Conservation (phyloP, 2,329 filamentous ascomycete genomes). For the Clonostachys sp. region DNA sequence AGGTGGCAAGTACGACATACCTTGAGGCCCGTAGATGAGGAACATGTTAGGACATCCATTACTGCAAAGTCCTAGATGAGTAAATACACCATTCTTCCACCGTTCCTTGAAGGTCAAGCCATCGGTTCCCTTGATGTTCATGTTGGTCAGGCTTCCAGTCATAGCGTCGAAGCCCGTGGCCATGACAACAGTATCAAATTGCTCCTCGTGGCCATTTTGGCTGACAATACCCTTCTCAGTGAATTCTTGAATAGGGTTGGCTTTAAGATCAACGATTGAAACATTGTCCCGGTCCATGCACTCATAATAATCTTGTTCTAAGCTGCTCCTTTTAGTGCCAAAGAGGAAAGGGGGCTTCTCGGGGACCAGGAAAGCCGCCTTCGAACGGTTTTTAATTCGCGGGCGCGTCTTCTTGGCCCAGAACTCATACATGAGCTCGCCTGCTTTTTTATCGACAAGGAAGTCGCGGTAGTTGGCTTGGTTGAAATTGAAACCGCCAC, state of each 20-base stretch:
- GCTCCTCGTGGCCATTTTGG: conserved; percentile 19
- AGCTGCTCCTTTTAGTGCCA: background rate
- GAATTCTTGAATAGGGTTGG: conserved; percentile 31
- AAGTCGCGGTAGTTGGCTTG: background rate
- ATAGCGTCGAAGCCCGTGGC: conserved; percentile 36
- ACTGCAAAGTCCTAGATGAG: too few relatives aligned
- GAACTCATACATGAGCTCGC: background rate
- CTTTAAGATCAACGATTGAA: conserved; percentile 36
- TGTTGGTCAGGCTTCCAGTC: background rate
- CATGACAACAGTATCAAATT: conserved; percentile 28
- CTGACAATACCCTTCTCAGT: conserved; percentile 26
- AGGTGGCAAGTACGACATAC: too few relatives aligned
- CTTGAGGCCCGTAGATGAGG: too few relatives aligned
- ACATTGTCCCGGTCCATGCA: conserved; percentile 40
- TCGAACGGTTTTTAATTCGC: background rate
- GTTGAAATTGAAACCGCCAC: background rate
- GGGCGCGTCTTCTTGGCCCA: background rate
- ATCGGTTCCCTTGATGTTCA: background rate
- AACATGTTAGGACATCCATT: too few relatives aligned
- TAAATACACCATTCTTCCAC: too few relatives aligned
- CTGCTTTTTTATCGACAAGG: background rate
- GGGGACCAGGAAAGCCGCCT: background rate
- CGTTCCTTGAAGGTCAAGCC: too few relatives aligned
- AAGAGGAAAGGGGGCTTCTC: background rate
- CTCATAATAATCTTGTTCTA: conserved; percentile 46